A percentile compares a stretch with the other conserved stretches of the same genome.
phyloP scores from a whole-genome alignment of 495 filamentous ascomycete species.

The Lophiotrema nucula region DNA sequence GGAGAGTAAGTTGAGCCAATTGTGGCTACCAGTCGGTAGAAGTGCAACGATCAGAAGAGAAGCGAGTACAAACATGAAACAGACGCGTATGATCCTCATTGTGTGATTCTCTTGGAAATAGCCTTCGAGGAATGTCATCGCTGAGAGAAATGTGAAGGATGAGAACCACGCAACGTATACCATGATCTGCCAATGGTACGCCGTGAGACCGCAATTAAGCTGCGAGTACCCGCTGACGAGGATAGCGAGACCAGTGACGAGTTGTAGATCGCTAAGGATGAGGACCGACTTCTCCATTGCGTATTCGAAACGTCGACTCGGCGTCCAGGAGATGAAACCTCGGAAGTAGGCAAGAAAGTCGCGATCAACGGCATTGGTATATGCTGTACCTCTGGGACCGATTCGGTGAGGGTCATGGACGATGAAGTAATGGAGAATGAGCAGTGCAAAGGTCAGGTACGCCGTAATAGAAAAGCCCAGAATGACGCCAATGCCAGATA shows the following conservation, averaged over 20 bases:
- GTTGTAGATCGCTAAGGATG: slow-evolving; percentile 18
- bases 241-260: slow-evolving; percentile 24
- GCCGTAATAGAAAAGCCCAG: slow-evolving; percentile 28
- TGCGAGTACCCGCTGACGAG: slow-evolving; percentile 18
- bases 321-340: not conserved
- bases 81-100: slow-evolving; percentile 14
- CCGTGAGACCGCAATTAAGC: slow-evolving; percentile 22
- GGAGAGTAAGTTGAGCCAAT: slow-evolving; percentile 15
- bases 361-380: slow-evolving; percentile 14
- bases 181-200: slow-evolving; percentile 45
- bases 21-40: slow-evolving; percentile 21
- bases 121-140: slow-evolving; percentile 39
- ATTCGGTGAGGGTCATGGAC: slow-evolving; percentile 7
- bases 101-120: slow-evolving; percentile 19
- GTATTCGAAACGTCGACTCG: slow-evolving; percentile 17
- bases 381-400: not conserved
- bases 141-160: slow-evolving; percentile 42
- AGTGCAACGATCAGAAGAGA: slow-evolving; percentile 16
- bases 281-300: slow-evolving; percentile 23
- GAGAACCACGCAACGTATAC: slow-evolving; percentile 46
- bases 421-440: slow-evolving; percentile 18
- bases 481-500: slow-evolving; percentile 22
- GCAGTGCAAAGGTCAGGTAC: slow-evolving; percentile 23
- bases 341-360: slow-evolving; percentile 12
- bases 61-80: slow-evolving; percentile 21